phyloP scores from a whole-genome alignment of 352 stramenopile species.

The Peronosclerospora sorghi region DNA sequence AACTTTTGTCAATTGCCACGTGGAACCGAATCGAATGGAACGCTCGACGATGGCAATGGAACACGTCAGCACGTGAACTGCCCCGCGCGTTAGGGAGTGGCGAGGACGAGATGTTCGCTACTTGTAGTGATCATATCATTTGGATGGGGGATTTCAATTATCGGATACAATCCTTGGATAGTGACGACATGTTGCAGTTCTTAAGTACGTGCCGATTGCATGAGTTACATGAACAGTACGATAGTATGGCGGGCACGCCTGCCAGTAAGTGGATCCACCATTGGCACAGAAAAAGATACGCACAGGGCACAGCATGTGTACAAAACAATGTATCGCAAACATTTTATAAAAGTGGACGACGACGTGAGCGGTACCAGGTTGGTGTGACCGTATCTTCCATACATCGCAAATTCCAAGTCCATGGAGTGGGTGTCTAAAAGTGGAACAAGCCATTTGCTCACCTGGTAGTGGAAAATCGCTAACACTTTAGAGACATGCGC shows the following conservation, averaged over 20 bases:
- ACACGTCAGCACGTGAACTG: slow-evolving; percentile 31
- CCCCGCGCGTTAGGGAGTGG: slow-evolving; percentile 24
- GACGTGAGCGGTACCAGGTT: slow-evolving; percentile 56
- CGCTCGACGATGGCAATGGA: slow-evolving; percentile 44
- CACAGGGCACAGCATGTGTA: slow-evolving; percentile 49
- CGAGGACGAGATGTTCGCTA: slow-evolving; percentile 18
- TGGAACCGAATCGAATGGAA: slow-evolving; percentile 49
- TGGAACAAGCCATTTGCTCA: slow-evolving; percentile 30
- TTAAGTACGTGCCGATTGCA: slow-evolving; percentile 29
- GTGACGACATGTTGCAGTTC: slow-evolving; percentile 34
- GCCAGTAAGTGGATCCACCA: slow-evolving; percentile 18
- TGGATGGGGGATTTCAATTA: slow-evolving; percentile 83
- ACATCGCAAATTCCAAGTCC: slow-evolving; percentile 17
- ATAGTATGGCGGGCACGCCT: slow-evolving; percentile 39
- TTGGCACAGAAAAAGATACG: slow-evolving; percentile 16
- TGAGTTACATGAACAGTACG: slow-evolving; percentile 57
- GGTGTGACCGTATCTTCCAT: slow-evolving; percentile 60
- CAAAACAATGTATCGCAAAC: slow-evolving; percentile 40
- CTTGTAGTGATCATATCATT: slow-evolving; percentile 59
- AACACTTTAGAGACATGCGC: slow-evolving; percentile 10
- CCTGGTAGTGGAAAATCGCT: slow-evolving; percentile 6
- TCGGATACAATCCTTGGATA: slow-evolving; percentile 38
- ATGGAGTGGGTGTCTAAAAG: slow-evolving; percentile 10
- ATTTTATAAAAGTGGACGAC: slow-evolving; percentile 59
- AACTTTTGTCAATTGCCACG: slow-evolving; percentile 58